phyloP scores from a whole-genome alignment of 192 early-diverging fungal genomes.

The Spinellus fusiger region DNA sequence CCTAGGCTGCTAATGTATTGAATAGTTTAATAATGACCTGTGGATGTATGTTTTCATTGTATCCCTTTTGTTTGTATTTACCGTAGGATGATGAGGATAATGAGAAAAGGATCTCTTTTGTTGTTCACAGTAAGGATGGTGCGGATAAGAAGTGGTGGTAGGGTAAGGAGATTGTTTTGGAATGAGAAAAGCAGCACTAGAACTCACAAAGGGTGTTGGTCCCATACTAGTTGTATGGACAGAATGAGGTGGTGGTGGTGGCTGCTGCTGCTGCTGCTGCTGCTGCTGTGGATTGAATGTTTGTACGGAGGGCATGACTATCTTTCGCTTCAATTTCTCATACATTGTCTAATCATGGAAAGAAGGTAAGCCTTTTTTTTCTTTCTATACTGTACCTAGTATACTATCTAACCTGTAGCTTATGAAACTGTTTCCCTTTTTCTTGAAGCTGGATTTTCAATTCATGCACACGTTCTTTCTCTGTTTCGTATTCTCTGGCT shows the following conservation, averaged over 20 bases:
- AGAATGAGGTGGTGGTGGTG: not conserved
- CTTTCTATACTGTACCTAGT: no score
- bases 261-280: no score
- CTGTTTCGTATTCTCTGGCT: conserved; percentile 29
- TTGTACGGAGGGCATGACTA: not conserved
- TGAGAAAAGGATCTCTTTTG: no score
- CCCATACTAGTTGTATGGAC: not conserved
- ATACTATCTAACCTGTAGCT: conserved; percentile 35
- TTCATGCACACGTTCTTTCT: conserved; percentile 32
- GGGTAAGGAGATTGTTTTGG: not conserved
- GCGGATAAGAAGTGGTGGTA: not conserved
- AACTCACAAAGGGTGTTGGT: not conserved
- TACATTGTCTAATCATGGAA: conserved; percentile 29
- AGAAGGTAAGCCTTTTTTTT: no score
- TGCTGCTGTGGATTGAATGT: not conserved
- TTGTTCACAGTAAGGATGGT: not conserved
- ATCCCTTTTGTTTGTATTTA: no score
- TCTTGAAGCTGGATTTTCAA: conserved; percentile 38
- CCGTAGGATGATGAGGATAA: no score
- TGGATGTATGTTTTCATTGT: no score
- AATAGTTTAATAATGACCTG: no score
- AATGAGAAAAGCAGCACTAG: no score
- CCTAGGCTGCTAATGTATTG: not conserved
- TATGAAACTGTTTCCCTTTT: conserved; percentile 45
- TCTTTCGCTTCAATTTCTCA: conserved; percentile 33